Base-by-base conservation (phyloP, 768 basidiomycete species). In the Heimioporus sp. region DNA sequence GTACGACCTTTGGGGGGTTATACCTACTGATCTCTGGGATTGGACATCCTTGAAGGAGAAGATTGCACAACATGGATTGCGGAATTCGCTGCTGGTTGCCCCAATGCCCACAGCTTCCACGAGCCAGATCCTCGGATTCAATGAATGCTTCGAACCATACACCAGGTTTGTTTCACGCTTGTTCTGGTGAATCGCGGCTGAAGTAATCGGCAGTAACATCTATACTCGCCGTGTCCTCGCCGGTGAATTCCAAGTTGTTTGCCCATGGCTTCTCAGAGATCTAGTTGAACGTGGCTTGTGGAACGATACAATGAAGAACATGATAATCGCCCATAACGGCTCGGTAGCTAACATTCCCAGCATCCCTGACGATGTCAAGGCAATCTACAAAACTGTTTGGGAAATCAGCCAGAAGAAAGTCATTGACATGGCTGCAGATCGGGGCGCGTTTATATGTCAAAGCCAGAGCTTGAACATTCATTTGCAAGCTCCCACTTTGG, bases 361-460 rank as follows among this genome's bases (percentile, higher is more conserved):
- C 43, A 92, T 98, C 59, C 95, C 96, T 2, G 86, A 85, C 52
- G 83, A 97, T 58, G 79, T 95, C 73, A 98, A 97, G 74, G 90
- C 91, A 0, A 94, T 99, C 75, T 99, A 99, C 84, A 98, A 98
- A 78, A 99, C 96, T n/a, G 96, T 98, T 44, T 99, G 96, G 96
- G 96, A 99, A 76, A 95, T 99, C 71, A 87, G 83, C 41, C 96
- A 98, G 77, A 98, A 98, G 90, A 94, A 92, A 68, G 85, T 99
- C 57, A 86, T 99, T 52, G 97, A 99, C 74, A 80, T 99, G 60
- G 89, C 97, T 47, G 97, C 97, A n/a, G 97, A 99, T 69, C 93
- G 97, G 54, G 96, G 95, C 36, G 93, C 97, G 1, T 99, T 86
- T 76, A 97, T 98, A 72, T 96, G 93, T 73, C 96, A 99, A 72